Percentiles rank a stretch among this genome's conserved stretches.
phyloP scores from a whole-genome alignment of 2,329 filamentous ascomycete species.

The Aspergillus texensis region DNA sequence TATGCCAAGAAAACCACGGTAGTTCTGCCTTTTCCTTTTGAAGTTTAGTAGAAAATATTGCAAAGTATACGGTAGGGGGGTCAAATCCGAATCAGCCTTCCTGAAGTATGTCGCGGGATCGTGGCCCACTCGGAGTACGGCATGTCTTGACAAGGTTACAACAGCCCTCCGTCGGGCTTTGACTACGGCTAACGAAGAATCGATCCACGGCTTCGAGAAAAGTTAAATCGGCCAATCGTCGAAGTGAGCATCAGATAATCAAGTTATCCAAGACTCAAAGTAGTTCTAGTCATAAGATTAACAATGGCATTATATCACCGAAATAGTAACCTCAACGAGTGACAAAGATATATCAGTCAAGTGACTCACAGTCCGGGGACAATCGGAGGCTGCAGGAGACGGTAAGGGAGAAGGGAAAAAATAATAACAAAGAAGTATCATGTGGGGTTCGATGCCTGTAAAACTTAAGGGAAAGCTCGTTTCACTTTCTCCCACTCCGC shows the following conservation, averaged over 20 bases:
- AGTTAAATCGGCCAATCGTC: neutral
- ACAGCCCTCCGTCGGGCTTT: neutral
- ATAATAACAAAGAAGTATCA: neutral
- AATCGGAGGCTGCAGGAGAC: neutral
- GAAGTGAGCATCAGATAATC: neutral
- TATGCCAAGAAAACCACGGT: slow-evolving; percentile 10
- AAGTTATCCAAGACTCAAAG: neutral
- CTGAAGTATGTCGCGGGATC: neutral
- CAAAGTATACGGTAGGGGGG: neutral
- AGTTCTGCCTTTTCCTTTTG: neutral
- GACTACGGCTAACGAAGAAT: neutral
- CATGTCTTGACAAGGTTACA: neutral
- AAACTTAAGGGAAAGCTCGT: neutral
- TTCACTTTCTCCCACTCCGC: neutral
- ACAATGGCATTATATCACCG: neutral
- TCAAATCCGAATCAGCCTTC: neutral
- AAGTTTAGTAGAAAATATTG: neutral
- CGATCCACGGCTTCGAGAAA: neutral
- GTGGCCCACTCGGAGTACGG: neutral
- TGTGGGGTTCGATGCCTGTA: neutral
- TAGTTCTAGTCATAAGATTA: neutral
- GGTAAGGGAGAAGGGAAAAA: neutral
- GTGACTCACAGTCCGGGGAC: neutral
- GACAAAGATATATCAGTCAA: neutral
- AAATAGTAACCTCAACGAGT: neutral